Conservation (phyloP, 148 eudicot genomes). For the Simmondsia chinensis region DNA sequence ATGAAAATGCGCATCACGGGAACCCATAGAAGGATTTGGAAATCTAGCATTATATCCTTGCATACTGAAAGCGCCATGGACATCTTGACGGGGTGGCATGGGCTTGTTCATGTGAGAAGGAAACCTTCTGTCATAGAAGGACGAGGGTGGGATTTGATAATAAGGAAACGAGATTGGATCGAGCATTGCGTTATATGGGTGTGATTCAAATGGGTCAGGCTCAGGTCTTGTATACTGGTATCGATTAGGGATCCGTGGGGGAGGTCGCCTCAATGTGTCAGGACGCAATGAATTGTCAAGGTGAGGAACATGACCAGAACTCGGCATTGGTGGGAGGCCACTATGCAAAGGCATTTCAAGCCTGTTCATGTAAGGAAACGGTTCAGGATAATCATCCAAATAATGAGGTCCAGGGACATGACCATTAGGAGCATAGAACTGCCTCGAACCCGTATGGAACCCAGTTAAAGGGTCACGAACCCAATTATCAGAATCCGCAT, state of each 20-base stretch:
- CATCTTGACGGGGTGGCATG: constrained; percentile 26
- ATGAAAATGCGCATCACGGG: constrained; percentile 30
- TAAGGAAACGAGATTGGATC: constrained; percentile 63
- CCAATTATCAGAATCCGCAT: constrained; percentile 31
- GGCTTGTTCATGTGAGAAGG: constrained; percentile 30
- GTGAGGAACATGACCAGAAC: constrained; percentile 26
- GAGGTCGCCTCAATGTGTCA: constrained; percentile 37
- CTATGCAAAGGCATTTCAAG: constrained; percentile 20
- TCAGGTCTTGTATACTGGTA: constrained; percentile 35
- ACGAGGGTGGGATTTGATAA: constrained; percentile 29
- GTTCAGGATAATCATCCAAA: constrained; percentile 36
- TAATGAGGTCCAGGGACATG: constrained; percentile 27
- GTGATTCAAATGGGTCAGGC: constrained; percentile 35
- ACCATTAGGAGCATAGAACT: constrained; percentile 22
- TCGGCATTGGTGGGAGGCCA: constrained; percentile 26
- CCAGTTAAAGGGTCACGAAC: constrained; percentile 23
- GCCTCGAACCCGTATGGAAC: constrained; percentile 27
- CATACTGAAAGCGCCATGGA: constrained; percentile 20
- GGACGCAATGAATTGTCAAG: constrained; percentile 40
- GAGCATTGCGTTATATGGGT: constrained; percentile 24
- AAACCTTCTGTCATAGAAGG: constrained; percentile 31
- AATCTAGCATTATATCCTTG: constrained; percentile 28
- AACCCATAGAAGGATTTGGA: constrained; percentile 17
- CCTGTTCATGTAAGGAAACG: constrained; percentile 20
- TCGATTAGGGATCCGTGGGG: constrained; percentile 24